Evolutionary conservation across 192 early-diverging fungal species (phyloP).

Genomic region (Radiomyces spectabilis): DNA sequence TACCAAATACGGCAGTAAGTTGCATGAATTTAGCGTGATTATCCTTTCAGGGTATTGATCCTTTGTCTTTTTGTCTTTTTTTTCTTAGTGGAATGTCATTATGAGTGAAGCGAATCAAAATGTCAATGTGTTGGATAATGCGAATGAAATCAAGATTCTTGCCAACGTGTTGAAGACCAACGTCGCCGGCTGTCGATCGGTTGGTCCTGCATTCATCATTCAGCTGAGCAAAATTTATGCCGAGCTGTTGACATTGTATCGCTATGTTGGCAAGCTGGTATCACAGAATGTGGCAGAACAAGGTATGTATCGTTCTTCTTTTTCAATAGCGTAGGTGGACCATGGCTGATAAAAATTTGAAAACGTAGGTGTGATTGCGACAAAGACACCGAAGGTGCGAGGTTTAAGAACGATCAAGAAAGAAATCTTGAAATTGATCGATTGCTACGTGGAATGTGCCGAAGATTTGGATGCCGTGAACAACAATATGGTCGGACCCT

Average conservation of each 20-base stretch:
- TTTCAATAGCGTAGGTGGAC: too few relatives aligned
- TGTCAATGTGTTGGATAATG: slow-evolving; percentile 60
- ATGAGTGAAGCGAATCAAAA: slow-evolving; percentile 66
- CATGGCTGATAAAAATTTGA: too few relatives aligned
- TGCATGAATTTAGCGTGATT: background rate
- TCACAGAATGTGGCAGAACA: slow-evolving; percentile 67
- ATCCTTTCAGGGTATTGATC: background rate
- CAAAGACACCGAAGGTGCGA: slow-evolving; percentile 84
- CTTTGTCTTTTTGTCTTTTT: slow-evolving; percentile 7
- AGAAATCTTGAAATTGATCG: slow-evolving; percentile 88
- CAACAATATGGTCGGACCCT: slow-evolving; percentile 81
- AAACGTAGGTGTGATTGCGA: slow-evolving; percentile 82
- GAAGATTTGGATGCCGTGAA: slow-evolving; percentile 79
- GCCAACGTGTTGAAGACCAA: slow-evolving; percentile 95
- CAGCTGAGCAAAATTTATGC: slow-evolving; percentile 89
- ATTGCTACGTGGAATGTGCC: slow-evolving; percentile 83
- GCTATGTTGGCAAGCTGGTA: slow-evolving; percentile 78
- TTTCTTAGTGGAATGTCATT: slow-evolving; percentile 68
- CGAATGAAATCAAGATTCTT: slow-evolving; percentile 83
- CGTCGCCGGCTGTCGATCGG: slow-evolving; percentile 80
- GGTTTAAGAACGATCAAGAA: slow-evolving; percentile 95
- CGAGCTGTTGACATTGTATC: slow-evolving; percentile 89
- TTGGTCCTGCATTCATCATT: slow-evolving; percentile 81
- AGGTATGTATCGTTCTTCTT: slow-evolving; percentile 28
- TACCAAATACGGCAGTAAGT: slow-evolving; percentile 73